Percentiles rank a stretch among this genome's conserved stretches.
These are phyloP conservation scores for Ophiostoma himal-ulmi DNA, from an alignment of 2,329 filamentous ascomycete species.

Conservation along the genomic window DNA sequence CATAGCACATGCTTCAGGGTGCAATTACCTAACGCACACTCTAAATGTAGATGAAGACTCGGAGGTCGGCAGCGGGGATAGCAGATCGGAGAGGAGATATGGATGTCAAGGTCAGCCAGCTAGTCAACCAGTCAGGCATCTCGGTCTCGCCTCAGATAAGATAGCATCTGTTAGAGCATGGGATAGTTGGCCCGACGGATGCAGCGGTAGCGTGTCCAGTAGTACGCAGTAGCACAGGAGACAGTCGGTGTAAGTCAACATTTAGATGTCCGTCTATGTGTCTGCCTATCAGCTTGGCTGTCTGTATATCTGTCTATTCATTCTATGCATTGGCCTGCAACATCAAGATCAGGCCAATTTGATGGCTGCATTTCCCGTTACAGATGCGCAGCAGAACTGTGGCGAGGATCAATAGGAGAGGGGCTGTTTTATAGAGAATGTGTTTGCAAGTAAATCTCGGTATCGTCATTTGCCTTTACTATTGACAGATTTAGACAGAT, in stretches of 20 bases:
- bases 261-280: neutral
- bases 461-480: neutral
- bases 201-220: neutral
- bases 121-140: neutral
- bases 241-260: conserved; percentile 1
- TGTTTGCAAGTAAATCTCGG: neutral
- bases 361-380: neutral
- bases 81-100: neutral
- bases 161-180: neutral
- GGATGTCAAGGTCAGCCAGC: neutral
- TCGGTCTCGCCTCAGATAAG: neutral
- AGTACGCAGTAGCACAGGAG: neutral
- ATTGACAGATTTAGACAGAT: neutral
- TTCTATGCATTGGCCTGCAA: neutral
- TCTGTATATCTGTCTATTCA: too few relatives aligned
- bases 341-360: neutral
- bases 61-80: conserved; percentile 1
- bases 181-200: neutral
- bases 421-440: neutral
- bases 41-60: neutral
- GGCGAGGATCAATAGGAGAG: neutral
- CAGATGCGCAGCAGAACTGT: neutral
- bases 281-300: neutral
- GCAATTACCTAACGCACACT: neutral
- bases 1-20: neutral